phyloP scores from a whole-genome alignment of 2,329 filamentous ascomycete species.

The Pseudocercospora musae region DNA sequence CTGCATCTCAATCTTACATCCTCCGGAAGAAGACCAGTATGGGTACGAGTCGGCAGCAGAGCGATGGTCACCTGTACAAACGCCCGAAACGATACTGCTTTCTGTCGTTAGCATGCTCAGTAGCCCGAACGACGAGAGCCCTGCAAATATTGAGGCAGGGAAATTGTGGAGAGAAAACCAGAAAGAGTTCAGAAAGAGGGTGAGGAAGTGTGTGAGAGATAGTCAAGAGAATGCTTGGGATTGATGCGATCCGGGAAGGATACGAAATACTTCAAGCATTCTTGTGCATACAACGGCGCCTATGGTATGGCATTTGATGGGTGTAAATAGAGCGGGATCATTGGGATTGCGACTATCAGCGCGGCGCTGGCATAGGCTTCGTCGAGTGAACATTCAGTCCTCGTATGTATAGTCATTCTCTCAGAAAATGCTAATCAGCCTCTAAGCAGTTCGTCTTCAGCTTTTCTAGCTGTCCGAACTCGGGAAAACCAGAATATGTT shows the following conservation, averaged over 20 bases:
- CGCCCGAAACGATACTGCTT: constrained; percentile 87
- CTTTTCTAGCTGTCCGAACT: not conserved
- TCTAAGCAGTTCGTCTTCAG: not conserved
- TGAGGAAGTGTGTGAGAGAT: constrained; percentile 74
- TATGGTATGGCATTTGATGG: not conserved
- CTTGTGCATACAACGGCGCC: not conserved
- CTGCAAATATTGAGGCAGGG: constrained; percentile 92
- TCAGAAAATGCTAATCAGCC: not conserved
- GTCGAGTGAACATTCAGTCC: not conserved
- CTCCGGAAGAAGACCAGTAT: constrained; percentile 88
- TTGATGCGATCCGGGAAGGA: constrained; percentile 12
- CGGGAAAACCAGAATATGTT: not conserved
- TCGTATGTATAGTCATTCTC: not conserved
- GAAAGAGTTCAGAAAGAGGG: constrained; percentile 73
- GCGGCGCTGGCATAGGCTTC: not conserved
- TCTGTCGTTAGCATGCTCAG: constrained; percentile 90
- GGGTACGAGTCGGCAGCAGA: constrained; percentile 89
- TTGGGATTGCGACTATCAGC: not conserved
- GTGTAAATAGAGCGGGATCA: not conserved
- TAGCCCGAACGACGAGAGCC: constrained; percentile 90
- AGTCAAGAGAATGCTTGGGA: constrained; percentile 60
- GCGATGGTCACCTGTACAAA: constrained; percentile 93
- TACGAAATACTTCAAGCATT: constrained; percentile 3
- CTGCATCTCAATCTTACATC: constrained; percentile 96
- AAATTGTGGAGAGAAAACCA: constrained; percentile 79